phyloP scores from a whole-genome alignment of 805 yeast genomes.

The Myxozyma monticola region DNA sequence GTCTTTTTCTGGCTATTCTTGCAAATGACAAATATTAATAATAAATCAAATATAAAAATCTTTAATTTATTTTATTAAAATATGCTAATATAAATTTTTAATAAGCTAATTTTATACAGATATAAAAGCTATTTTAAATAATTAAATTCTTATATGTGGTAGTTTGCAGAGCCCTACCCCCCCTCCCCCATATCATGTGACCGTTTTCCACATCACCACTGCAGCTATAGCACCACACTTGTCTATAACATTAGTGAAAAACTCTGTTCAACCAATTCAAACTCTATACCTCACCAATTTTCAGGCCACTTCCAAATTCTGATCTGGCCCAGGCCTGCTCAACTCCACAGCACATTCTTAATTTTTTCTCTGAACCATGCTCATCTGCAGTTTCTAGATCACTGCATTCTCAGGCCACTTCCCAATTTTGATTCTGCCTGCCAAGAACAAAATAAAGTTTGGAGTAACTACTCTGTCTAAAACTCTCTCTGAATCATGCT shows the following conservation, averaged over 20 bases:
- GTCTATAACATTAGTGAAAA: background rate
- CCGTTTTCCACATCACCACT: background rate
- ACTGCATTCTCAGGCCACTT: background rate
- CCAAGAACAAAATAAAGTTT: background rate
- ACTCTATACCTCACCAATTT: background rate
- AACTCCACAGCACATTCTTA: background rate
- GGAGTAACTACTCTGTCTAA: too few species aligned
- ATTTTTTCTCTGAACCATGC: background rate
- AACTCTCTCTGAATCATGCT: background rate
- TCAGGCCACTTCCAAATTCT: background rate
- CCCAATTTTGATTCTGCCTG: background rate
- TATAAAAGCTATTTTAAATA: background rate
- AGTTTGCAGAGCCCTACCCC: too few species aligned
- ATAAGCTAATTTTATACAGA: background rate
- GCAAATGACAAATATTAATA: background rate
- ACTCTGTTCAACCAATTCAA: background rate
- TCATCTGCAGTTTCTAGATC: background rate
- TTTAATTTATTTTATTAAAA: too few species aligned
- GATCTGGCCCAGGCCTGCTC: background rate
- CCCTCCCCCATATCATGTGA: too few species aligned
- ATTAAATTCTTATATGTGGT: background rate
- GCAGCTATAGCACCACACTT: background rate
- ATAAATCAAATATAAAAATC: background rate
- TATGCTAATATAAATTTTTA: too few species aligned
- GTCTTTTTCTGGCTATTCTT: background rate